Base-by-base conservation (phyloP, 2,329 filamentous ascomycete species). In the Graphium sp. region DNA sequence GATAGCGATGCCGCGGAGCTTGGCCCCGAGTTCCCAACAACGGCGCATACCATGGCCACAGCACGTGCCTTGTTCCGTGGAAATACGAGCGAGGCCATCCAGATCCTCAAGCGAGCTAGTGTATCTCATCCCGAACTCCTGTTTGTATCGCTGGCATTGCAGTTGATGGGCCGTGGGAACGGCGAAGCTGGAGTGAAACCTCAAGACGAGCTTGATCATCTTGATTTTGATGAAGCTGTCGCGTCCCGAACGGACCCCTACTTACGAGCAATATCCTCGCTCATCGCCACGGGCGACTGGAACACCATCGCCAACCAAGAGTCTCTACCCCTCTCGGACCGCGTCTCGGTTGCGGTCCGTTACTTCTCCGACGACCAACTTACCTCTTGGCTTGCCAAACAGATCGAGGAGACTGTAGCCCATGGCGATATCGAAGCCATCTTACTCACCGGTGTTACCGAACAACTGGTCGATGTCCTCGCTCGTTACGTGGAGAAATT, bases 221-320 rank as follows among this genome's bases (percentile, higher is more conserved):
- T 72, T 15, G 66, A 71, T 39, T 66, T 71, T 39, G 66, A 72
- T 43, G 63, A 67, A 32, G 55, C 55, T 3, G 57, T 68, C 10
- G 66, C 71, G 16, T 69, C 65, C 33, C 67, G 76, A 35, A 72
- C 74, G 0, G 79, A 89, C 40, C 75, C 80, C 0, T 87, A 85
- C 43, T 63, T 89, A 15, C 74, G 80, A 31, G 80, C 79, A 5
- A 76, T 89, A 26, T 80, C 82, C 15, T 73, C 74, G 4, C 73
- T 81, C 38, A 79, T 89, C 35, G 73, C 75, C 7, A 81, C 74
- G 0, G 75, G 76, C 5, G 67, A 83, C 45, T 89, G 82, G 82
- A 57, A 66, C 12, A 64, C 66, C 22, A 77, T 89, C 22, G 74
- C 78, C 22, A 67, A 75, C 37, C 79, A 84, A 44, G 58, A 64